These are phyloP conservation scores for Cyphellophora attinorum DNA, from an alignment of 2,329 filamentous ascomycete genomes.

Conservation along the genomic window DNA sequence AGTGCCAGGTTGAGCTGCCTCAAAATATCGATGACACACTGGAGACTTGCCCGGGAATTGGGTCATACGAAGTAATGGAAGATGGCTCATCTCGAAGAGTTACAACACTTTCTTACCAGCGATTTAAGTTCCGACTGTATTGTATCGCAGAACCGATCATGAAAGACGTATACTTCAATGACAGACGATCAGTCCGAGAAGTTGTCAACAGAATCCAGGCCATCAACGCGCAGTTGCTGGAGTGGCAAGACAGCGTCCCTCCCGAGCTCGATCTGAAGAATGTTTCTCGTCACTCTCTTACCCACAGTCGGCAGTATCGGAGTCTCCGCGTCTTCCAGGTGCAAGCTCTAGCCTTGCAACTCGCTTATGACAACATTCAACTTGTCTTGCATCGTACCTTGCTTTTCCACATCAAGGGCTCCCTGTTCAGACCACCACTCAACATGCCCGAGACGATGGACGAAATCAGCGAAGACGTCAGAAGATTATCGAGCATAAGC, in stretches of 20 bases:
- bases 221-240: conserved; percentile 8
- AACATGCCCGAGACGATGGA: no score
- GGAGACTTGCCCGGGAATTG: conserved; percentile 8
- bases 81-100: conserved; percentile 8
- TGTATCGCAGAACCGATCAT: conserved; percentile 9
- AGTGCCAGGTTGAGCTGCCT: conserved; percentile 10
- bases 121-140: conserved; percentile 13
- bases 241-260: conserved; percentile 11
- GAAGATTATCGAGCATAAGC: no score
- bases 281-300: not conserved
- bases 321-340: conserved; percentile 15
- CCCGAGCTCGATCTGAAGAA: conserved; percentile 7
- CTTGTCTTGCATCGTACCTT: conserved; percentile 34
- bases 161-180: conserved; percentile 9
- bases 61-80: conserved; percentile 7
- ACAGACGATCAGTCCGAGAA: conserved; percentile 3
- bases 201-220: conserved; percentile 7
- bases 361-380: conserved; percentile 34
- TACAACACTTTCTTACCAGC: conserved; percentile 12
- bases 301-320: conserved; percentile 6
- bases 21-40: conserved; percentile 11
- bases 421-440: no score
- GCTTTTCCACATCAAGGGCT: conserved; percentile 22
- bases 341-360: conserved; percentile 30
- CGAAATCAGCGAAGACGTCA: conserved; percentile 10